Evolutionary conservation across 2,329 filamentous ascomycete species (phyloP), one percentile per base, ranked within the genome.

Genomic region (Fusarium setosum): DNA sequence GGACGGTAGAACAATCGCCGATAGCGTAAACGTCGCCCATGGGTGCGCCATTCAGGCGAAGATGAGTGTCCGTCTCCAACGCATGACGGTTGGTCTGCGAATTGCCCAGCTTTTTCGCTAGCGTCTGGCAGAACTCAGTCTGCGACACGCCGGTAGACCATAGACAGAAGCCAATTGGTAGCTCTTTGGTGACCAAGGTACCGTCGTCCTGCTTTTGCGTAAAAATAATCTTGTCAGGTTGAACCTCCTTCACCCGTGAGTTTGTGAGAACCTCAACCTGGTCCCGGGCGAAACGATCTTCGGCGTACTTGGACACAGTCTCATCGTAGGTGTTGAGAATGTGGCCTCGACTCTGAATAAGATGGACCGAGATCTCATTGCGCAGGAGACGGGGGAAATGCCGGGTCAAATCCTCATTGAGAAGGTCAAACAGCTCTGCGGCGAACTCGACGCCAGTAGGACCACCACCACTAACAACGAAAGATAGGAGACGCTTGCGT

Each of bases 321-420:
- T 99, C 96, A 68, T 99, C 96, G 75, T 99, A 99, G 1, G 96
- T 99, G 81, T 99, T 99, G 26, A 99, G 84, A 65, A 99, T 99
- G 72, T 99, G 96, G 37, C 92, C 90, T 59, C 96, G 88, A 72
- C 93, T 97, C 75, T 99, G 96, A 63, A 99, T 97, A 44, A 99
- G 85, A 74, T 99, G 96, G 2, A 99, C 95, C 0, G 96, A 98
- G 47, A 99, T 97, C 76, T 99, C 94, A 75, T 98, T 98, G 63
- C 96, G 89, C n/a, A 99, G 80, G 26, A 99, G 88, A 64, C 90
- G 90, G 3, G 96, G 96, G 77, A 97, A 99, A 71, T 92, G 88
- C 51, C 86, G 84, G 40, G 90, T 90, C 40, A 99, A 80, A 75
- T 99, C 96, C 77, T 99, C 96, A 74, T 99, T 99, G 15, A 99